Evolutionary conservation across 2,329 filamentous ascomycete species (phyloP), one percentile per base, ranked within the genome.

Genomic region (Cadophora luteo-olivacea): DNA sequence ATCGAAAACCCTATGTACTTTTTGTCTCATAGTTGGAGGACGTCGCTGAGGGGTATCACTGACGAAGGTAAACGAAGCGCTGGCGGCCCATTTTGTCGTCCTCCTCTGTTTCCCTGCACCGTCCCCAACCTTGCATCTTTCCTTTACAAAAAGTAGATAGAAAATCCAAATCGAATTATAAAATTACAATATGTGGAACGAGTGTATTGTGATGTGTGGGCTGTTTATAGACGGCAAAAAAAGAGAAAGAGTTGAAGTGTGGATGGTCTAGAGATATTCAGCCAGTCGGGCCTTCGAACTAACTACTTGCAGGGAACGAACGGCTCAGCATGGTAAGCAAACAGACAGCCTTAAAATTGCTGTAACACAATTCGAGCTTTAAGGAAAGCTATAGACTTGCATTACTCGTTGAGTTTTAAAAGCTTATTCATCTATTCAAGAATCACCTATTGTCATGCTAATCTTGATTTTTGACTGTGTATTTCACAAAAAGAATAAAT

Each of bases 31-130:
- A 29, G 45, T 1, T 54, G 48, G 38, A 32, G 14, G n/a, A 24
- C 48, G 33, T 36, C 14, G 58, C 41, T 29, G 25, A 55, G 9
- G 51, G 29, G 60, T 60, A 61, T 67, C 19, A 48, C 29, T 33
- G 41, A 25, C 22, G 24, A 29, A 38, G 48, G 49, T 36, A 29
- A 64, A 41, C 51, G 48, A 54, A 32, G 41, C 64, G 38, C 12
- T 66, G 60, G 67, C 62, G 58, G 66, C 52, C 51, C 29, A 29
- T 65, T 60, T 63, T 60, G 55, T 57, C 52, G 66, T 58, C 51
- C 25, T 29, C 61, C 38, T 63, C 9, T 38, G 12, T 7, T 38
- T 45, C n/a, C 54, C 22, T 41, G 55, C 41, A 22, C 19, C 64
- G 61, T 48, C 57, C 62, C 62, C 62, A 57, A 54, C 12, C 51